These are phyloP conservation scores for Eutrema salsugineum DNA, from an alignment of 441 rosid species.

Conservation along the genomic window DNA sequence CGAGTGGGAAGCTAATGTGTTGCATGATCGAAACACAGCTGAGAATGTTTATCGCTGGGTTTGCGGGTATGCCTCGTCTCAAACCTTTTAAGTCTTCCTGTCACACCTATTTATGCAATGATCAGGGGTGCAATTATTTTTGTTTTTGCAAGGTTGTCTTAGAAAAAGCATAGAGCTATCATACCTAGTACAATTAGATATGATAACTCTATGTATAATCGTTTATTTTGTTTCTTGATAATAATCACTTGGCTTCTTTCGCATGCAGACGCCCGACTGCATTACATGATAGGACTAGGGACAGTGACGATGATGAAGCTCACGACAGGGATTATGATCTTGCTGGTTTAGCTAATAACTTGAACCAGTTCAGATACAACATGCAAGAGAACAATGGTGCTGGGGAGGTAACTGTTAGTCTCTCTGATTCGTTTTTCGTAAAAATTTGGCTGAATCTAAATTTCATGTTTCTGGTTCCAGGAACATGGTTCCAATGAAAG, in stretches of 20 bases:
- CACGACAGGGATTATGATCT: slow-evolving; percentile 96
- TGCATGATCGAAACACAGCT: slow-evolving; percentile 77
- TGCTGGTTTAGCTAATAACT: slow-evolving; percentile 80
- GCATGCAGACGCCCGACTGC: slow-evolving; percentile 88
- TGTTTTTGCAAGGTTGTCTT: background rate
- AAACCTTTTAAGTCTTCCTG: background rate
- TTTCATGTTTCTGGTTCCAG: slow-evolving; percentile 40
- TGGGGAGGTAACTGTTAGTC: slow-evolving; percentile 60
- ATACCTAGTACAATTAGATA: too few species aligned
- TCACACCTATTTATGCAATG: background rate
- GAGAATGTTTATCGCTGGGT: slow-evolving; percentile 96
- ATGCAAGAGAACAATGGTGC: slow-evolving; percentile 81
- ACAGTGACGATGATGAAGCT: slow-evolving; percentile 93
- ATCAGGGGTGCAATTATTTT: background rate
- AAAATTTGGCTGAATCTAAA: background rate
- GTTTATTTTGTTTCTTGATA: background rate
- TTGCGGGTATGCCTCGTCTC: slow-evolving; percentile 68
- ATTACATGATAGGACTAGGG: slow-evolving; percentile 84
- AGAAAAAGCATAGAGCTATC: background rate
- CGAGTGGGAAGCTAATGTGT: slow-evolving; percentile 71
- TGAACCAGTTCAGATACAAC: slow-evolving; percentile 87
- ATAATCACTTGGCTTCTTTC: background rate
- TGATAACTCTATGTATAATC: too few species aligned
- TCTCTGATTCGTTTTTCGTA: slow-evolving; percentile 12
- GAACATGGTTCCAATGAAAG: slow-evolving; percentile 72